Evolutionary conservation across 257 asterid species (phyloP), one percentile per base, ranked within the genome.

Genomic region (Solanum tarapatanum): DNA sequence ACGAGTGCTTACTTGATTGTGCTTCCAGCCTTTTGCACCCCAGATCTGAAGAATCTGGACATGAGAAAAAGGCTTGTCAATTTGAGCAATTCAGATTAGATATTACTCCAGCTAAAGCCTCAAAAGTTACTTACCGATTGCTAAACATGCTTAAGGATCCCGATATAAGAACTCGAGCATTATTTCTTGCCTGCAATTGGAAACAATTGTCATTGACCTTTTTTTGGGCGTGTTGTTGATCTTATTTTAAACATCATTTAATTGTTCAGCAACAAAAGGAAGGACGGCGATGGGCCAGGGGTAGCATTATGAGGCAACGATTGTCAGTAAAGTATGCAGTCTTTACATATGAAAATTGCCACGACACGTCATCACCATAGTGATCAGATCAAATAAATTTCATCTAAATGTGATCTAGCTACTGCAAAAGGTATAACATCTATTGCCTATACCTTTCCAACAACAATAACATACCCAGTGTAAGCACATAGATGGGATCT

Each of bases 1-100:
- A 45, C 66, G 30, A 28, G 23, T 62, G 75, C 90, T 89, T 86
- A 91, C 93, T 77, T 89, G 84, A 76, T 39, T 48, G 89, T 17
- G 86, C 73, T 89, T 85, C 91, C 91, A 83, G 91, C 91, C 68
- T 88, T 91, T 90, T 88, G 91, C 87, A 89, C 91, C 41, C 89
- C 90, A 74, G 88, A 86, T 88, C 84, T 88, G 87, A 89, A 88
- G 84, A 91, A 91, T 85, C 93, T 91, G 90, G 72, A 45, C 16
- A 87, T 23, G 33, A 60, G 51, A 89, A 39, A 85, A 32, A 80
- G 37, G 33, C 26, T 80, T 64, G 33, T 80, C 76, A 85, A 43
- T 84, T 26, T 6, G 1, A 45, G 36, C 80, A n/a, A 39, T 30
- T 41, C 87, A 41, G 85, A 28, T 77, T 7, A 75, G 6, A 83